Base-by-base conservation (phyloP, 345 rosid species). In the Corchorus olitorius region DNA sequence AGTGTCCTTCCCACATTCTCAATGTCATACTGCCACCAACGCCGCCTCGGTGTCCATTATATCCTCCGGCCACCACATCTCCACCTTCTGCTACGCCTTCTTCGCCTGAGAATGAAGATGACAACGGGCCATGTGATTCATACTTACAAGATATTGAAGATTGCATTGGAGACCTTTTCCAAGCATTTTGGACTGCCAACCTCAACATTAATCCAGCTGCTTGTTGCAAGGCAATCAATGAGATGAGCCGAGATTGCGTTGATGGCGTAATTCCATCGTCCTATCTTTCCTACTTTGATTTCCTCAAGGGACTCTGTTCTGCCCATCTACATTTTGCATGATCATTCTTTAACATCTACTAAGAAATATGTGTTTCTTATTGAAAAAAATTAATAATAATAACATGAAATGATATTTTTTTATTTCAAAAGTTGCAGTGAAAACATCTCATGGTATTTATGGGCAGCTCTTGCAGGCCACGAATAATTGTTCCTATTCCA, bases 401-500 rank as follows among this genome's bases (percentile, higher is more conserved):
- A 5, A 35, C 15, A 45, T 19, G n/a, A 66, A 59, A 37, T 37
- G 4, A 39, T 37, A 37, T 15, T 0, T 15, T 62, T 80, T 72
- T 77, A 77, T 81, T 81, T 76, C 75, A 48, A 78, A 50, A 4
- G 39, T 55, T 55, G 34, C 70, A 53, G 43, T 45, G 14, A 5
- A 45, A 68, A 61, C 27, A 50, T 50, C 59, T 48, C 74, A 79
- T 74, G 79, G 20, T 11, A 72, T 22, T 16, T n/a, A 39, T 6
- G 16, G 73, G 64, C 39, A 60, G 27, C 17, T 59, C 16, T 12
- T 11, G 64, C 9, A 33, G 41, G 59, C 72, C 70, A 75, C 59
- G 62, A 80, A 55, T 63, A 63, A 59, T 65, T 43, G 49, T 60
- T 65, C 52, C 70, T 75, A 75, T 72, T 82, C 75, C 55, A 78